A percentile compares a stretch with the other conserved stretches of the same genome.
These are phyloP conservation scores for Trichosphaerium sp. DNA, from an alignment of 78 protist species.

Conservation along the genomic window DNA sequence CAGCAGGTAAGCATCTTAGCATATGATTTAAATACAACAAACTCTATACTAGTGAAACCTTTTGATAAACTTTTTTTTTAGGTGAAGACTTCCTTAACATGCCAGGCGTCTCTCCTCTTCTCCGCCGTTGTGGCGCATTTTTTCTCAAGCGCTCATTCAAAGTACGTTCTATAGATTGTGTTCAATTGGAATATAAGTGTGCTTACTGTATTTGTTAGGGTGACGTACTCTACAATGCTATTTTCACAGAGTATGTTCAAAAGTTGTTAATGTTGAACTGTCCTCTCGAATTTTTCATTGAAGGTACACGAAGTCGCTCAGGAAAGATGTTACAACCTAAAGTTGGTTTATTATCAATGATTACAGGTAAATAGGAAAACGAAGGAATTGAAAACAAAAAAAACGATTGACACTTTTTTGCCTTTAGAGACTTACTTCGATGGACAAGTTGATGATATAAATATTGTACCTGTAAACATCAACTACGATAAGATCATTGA, in stretches of 20 bases:
- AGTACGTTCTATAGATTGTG: background rate
- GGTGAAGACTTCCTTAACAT: constrained; percentile 37
- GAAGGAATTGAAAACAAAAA: too few relatives aligned
- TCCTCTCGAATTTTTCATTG: constrained; percentile 68
- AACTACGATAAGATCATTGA: constrained; percentile 48
- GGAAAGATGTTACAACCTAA: constrained; percentile 65
- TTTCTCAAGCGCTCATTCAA: constrained; percentile 62
- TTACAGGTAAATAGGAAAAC: too few relatives aligned
- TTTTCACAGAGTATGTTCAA: constrained; percentile 56
- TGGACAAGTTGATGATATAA: constrained; percentile 38
- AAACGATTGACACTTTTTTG: too few relatives aligned
- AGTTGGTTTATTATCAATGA: constrained; percentile 42
- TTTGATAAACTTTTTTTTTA: constrained; percentile 1
- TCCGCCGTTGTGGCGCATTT: constrained; percentile 57
- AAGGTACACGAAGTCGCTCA: constrained; percentile 59
- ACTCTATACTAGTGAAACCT: too few relatives aligned
- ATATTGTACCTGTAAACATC: constrained; percentile 47
- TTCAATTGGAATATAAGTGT: too few relatives aligned
- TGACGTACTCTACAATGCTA: constrained; percentile 58
- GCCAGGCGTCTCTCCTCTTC: too few relatives aligned
- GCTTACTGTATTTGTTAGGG: too few relatives aligned
- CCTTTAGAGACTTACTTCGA: constrained; percentile 47
- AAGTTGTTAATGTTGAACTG: constrained; percentile 32
- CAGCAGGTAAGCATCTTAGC: constrained; percentile 44
- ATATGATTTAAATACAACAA: too few relatives aligned